These are phyloP conservation scores for Tylopilus balloui DNA, from an alignment of 768 basidiomycete genomes.

Conservation along the genomic window DNA sequence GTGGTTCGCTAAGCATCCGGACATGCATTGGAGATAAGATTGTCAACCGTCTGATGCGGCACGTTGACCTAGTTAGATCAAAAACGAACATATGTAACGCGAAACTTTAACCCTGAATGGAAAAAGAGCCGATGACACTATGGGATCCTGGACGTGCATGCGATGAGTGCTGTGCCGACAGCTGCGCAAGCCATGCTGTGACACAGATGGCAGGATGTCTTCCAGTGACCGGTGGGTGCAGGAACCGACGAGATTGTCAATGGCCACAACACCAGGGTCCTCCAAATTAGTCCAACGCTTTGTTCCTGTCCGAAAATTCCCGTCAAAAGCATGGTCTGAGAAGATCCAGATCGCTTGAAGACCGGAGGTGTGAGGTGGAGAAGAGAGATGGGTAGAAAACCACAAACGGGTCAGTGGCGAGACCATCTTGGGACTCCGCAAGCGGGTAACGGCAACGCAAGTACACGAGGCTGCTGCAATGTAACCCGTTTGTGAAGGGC, in stretches of 20 bases:
- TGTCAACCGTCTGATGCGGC: constrained; percentile 17
- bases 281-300: constrained; percentile 12
- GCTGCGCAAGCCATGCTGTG: constrained; percentile 13
- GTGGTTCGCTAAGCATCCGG: constrained; percentile 19
- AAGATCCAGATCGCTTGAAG: constrained; percentile 7
- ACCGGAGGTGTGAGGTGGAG: background rate
- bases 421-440: constrained; percentile 19
- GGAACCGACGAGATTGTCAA: constrained; percentile 21
- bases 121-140: constrained; percentile 6
- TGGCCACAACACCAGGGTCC: constrained; percentile 9
- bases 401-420: background rate
- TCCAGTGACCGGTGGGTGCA: constrained; percentile 7
- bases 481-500: constrained; percentile 16
- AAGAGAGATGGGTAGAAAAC: background rate
- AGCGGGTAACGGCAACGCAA: constrained; percentile 16
- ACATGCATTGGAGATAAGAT: constrained; percentile 14
- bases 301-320: constrained; percentile 9
- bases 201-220: constrained; percentile 21
- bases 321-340: constrained; percentile 8
- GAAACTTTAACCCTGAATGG: constrained; percentile 17
- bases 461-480: constrained; percentile 24
- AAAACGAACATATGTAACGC: constrained; percentile 4
- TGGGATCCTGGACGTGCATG: background rate
- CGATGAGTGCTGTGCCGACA: background rate
- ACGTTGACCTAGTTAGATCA: constrained; percentile 18